Evolutionary conservation across 2,329 filamentous ascomycete species (phyloP).

Genomic region (Colletotrichum sp.): DNA sequence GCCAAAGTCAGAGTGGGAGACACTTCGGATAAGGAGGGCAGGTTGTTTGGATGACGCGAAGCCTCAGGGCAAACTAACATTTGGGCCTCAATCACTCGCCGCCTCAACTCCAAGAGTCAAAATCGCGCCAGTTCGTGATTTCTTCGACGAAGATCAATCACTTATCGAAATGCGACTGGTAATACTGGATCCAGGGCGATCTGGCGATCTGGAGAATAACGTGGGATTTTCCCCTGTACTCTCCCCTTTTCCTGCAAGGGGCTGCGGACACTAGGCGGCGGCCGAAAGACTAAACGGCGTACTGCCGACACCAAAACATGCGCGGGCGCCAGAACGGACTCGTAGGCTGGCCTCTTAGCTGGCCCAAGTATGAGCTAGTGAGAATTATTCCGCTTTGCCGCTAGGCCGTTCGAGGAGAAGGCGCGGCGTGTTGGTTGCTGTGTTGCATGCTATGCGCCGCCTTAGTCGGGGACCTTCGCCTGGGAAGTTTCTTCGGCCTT

Average conservation of each 20-base stretch:
- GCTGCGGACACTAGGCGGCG: background rate
- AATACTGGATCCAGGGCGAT: background rate
- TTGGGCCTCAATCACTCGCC: background rate
- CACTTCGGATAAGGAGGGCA: background rate
- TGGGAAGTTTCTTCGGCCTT: background rate
- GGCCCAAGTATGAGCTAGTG: background rate
- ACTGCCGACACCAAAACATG: background rate
- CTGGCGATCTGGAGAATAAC: background rate
- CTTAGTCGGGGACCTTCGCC: background rate
- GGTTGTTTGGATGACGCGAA: constrained; percentile 6
- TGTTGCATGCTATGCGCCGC: background rate
- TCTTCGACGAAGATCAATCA: background rate
- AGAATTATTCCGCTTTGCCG: background rate
- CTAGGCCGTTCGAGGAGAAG: background rate
- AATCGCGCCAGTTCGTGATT: background rate
- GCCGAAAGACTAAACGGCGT: background rate
- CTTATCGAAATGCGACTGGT: background rate
- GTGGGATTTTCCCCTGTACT: background rate
- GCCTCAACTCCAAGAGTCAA: background rate
- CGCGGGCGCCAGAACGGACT: background rate
- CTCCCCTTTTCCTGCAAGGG: background rate
- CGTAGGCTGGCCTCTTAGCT: background rate
- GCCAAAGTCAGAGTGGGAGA: background rate
- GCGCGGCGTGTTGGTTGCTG: background rate
- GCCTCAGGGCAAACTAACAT: background rate